Evolutionary conservation across 73 alveolate genomes (phyloP).

Genomic region (Symbiodinium pilosum): DNA sequence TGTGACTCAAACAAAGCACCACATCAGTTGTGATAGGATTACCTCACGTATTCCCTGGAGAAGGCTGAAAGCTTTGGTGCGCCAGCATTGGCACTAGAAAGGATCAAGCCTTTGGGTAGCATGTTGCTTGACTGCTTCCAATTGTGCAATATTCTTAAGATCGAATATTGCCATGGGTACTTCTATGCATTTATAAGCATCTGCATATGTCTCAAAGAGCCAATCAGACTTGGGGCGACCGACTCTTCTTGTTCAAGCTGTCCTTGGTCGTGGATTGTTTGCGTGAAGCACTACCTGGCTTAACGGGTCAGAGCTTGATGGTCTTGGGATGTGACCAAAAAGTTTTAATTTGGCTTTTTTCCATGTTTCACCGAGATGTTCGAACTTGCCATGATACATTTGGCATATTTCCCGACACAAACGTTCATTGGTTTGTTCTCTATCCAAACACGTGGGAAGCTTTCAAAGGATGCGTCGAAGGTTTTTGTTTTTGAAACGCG

Average conservation of each 20-base stretch:
- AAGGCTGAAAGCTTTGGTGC: background rate
- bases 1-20: background rate
- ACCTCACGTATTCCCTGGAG: background rate
- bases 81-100: background rate
- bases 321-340: background rate
- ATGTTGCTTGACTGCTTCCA: background rate
- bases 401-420: background rate
- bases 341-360: background rate
- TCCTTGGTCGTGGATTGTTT: background rate
- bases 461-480: background rate
- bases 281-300: background rate
- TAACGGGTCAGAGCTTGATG: background rate
- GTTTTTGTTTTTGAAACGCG: background rate
- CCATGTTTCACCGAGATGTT: background rate
- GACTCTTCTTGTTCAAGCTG: background rate
- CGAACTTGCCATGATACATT: background rate
- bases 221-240: background rate
- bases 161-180: background rate
- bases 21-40: background rate
- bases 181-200: background rate
- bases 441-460: background rate
- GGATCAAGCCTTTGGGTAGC: background rate
- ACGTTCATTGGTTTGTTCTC: background rate
- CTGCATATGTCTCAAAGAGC: background rate
- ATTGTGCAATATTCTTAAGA: background rate